A percentile compares a stretch with the other conserved stretches of the same genome.
These are phyloP conservation scores for Draba incana DNA, from an alignment of 345 rosid genomes.

Conservation along the genomic window DNA sequence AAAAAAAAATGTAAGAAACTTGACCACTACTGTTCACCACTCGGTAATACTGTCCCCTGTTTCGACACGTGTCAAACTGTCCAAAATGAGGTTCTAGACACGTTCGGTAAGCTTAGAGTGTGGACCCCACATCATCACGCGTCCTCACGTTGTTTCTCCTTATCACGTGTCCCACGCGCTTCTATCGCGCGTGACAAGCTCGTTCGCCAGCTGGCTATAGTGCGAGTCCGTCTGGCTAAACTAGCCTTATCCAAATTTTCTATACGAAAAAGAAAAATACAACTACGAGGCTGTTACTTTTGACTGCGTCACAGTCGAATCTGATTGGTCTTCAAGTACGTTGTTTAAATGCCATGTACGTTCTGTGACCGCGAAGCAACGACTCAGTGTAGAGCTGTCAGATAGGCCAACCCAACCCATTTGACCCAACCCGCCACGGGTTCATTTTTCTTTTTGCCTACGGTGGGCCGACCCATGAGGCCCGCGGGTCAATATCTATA, in stretches of 20 bases:
- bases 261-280: constrained; percentile 17
- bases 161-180: constrained; percentile 44
- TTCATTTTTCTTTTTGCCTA: too few species aligned
- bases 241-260: constrained; percentile 44
- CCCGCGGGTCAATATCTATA: too few species aligned
- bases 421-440: too few species aligned
- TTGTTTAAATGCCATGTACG: constrained; percentile 31
- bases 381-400: too few species aligned
- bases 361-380: constrained; percentile 25
- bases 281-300: constrained; percentile 27
- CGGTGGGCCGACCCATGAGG: too few species aligned
- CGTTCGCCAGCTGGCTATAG: constrained; percentile 42
- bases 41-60: constrained; percentile 29
- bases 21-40: constrained; percentile 20
- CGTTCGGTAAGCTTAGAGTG: constrained; percentile 26
- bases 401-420: too few species aligned
- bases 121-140: constrained; percentile 41
- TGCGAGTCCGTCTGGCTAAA: constrained; percentile 40
- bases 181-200: background rate
- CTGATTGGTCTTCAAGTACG: constrained; percentile 27
- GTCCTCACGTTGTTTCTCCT: constrained; percentile 35
- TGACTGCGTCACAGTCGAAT: constrained; percentile 22
- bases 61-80: constrained; percentile 35
- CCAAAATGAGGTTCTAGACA: constrained; percentile 32
- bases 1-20: constrained; percentile 21